Percentiles rank a stretch among this genome's conserved stretches.
Evolutionary conservation across 1,139 yeast species (phyloP).

Genomic region (Zygotorulaspora mrakii): DNA sequence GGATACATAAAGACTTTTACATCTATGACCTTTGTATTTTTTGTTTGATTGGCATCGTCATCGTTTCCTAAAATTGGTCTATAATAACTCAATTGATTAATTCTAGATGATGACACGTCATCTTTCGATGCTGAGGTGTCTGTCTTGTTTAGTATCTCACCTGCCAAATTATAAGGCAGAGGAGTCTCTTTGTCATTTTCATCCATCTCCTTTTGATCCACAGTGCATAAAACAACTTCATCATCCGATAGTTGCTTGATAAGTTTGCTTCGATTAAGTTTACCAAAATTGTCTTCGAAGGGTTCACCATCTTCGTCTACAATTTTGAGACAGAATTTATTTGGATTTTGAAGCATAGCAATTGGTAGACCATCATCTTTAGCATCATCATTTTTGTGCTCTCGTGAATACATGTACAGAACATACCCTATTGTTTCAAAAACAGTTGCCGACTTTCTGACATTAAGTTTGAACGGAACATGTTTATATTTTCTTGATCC

Average conservation of each 20-base stretch:
- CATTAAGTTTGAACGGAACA: conserved; percentile 36
- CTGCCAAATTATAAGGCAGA: conserved; percentile 44
- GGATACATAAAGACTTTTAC: conserved; percentile 38
- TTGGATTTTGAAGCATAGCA: conserved; percentile 44
- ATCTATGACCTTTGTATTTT: conserved; percentile 29
- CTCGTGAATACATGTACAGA: conserved; percentile 38
- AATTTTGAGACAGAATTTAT: conserved; percentile 62
- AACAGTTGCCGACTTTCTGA: conserved; percentile 48
- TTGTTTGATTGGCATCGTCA: conserved; percentile 20
- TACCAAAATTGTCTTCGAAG: conserved; percentile 70
- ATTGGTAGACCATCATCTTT: conserved; percentile 22
- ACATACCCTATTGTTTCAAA: conserved; percentile 64
- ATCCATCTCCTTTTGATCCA: conserved; percentile 39
- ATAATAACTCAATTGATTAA: conserved; percentile 38
- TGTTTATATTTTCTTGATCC: conserved; percentile 27
- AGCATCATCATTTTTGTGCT: conserved; percentile 23
- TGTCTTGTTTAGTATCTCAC: conserved; percentile 14
- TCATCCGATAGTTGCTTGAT: conserved; percentile 62
- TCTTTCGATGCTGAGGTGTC: conserved; percentile 4
- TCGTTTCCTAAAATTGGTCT: conserved; percentile 36
- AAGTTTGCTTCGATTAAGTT: conserved; percentile 53
- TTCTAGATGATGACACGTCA: conserved; percentile 9
- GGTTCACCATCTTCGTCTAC: conserved; percentile 80
- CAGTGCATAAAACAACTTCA: conserved; percentile 58
- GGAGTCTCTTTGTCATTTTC: conserved; percentile 48